Evolutionary conservation across 768 basidiomycete species (phyloP).

Genomic region (Mycena latifolia): DNA sequence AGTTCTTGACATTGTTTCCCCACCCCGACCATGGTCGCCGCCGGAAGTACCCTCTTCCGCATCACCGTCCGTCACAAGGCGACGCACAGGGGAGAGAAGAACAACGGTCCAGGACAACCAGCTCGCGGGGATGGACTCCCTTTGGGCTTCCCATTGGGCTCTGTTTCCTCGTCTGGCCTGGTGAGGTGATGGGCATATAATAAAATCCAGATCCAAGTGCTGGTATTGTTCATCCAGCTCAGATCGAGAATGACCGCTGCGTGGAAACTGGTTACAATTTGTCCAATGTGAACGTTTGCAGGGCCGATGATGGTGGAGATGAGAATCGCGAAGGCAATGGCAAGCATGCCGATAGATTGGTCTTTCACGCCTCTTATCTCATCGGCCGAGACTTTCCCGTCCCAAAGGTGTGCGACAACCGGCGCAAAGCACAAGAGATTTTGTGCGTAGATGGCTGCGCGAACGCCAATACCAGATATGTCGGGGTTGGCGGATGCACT

Average conservation of each 20-base stretch:
- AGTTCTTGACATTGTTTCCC: too few species aligned
- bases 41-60: too few species aligned
- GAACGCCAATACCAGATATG: too few species aligned
- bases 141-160: too few species aligned
- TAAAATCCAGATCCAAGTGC: too few species aligned
- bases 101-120: too few species aligned
- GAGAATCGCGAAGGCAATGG: conserved; percentile 4
- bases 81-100: too few species aligned
- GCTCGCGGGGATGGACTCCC: too few species aligned
- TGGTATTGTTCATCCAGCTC: too few species aligned
- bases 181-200: background rate
- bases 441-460: conserved; percentile 17
- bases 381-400: conserved; percentile 4
- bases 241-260: conserved; percentile 4
- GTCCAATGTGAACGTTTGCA: background rate
- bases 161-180: background rate
- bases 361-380: conserved; percentile 18
- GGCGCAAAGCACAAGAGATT: conserved; percentile 15
- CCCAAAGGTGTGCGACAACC: conserved; percentile 10
- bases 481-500: conserved; percentile 18
- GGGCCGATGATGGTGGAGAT: background rate
- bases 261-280: conserved; percentile 2
- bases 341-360: conserved; percentile 18
- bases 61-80: too few species aligned
- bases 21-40: too few species aligned